These are phyloP conservation scores for Debaryomyces tyrocola DNA, from an alignment of 805 yeast genomes.

Conservation along the genomic window DNA sequence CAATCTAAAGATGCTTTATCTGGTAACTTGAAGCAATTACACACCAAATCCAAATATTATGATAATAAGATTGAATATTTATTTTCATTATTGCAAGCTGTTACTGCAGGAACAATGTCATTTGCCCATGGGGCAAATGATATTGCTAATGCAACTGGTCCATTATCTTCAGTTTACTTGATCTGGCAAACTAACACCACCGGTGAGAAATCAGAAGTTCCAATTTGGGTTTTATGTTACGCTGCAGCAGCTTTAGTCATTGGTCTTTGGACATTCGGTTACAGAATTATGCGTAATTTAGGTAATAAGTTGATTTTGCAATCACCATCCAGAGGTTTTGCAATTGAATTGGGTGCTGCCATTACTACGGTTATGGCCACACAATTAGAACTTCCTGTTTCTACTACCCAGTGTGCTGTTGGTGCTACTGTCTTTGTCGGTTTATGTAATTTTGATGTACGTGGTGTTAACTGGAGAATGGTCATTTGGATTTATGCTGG, in stretches of 20 bases:
- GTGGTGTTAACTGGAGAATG: constrained; percentile 75
- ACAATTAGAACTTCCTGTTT: constrained; percentile 67
- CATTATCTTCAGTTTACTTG: constrained; percentile 62
- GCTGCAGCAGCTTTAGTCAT: constrained; percentile 66
- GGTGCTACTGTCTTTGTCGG: constrained; percentile 81
- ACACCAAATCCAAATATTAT: constrained; percentile 60
- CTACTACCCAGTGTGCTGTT: constrained; percentile 77
- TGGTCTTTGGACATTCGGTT: constrained; percentile 73
- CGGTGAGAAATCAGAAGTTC: constrained; percentile 54
- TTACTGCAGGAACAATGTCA: constrained; percentile 78
- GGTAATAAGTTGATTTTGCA: constrained; percentile 75
- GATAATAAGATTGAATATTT: constrained; percentile 70
- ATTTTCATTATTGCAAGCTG: constrained; percentile 65
- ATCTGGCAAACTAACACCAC: constrained; percentile 57
- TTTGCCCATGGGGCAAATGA: constrained; percentile 84
- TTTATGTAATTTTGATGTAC: constrained; percentile 62
- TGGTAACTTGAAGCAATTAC: constrained; percentile 51
- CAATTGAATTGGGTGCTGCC: constrained; percentile 79
- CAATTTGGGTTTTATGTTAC: constrained; percentile 69
- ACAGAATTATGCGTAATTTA: constrained; percentile 65
- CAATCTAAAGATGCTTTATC: constrained; percentile 38
- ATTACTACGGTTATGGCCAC: constrained; percentile 75
- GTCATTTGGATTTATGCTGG: constrained; percentile 70
- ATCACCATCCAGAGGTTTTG: constrained; percentile 76
- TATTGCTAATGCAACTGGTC: constrained; percentile 77